Conservation (phyloP, 1,284 basidiomycete genomes). For the Phellinidium pouzarii region DNA sequence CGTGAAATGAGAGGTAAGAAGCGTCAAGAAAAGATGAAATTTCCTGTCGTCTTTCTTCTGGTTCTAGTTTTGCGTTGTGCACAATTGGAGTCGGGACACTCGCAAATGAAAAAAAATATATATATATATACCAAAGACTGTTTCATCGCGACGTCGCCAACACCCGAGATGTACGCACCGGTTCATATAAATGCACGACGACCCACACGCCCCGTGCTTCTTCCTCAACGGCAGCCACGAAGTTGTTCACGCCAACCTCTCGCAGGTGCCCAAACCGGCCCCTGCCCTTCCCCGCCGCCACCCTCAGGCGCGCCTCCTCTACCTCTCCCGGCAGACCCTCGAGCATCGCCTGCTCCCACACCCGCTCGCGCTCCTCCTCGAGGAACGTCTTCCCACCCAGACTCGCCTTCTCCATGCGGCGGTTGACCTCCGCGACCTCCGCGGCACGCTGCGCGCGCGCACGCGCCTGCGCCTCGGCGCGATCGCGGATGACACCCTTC, state of each 20-base stretch:
- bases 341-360: constrained; percentile 32
- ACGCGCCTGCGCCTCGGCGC: constrained; percentile 55
- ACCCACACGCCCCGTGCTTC: constrained; percentile 70
- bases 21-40: too few relatives aligned
- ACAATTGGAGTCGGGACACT: too few relatives aligned
- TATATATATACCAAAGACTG: too few relatives aligned
- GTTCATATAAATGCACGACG: constrained; percentile 77
- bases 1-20: too few relatives aligned
- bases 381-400: constrained; percentile 56
- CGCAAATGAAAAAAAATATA: too few relatives aligned
- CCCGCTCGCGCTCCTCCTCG: constrained; percentile 62
- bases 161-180: constrained; percentile 45
- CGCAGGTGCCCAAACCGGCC: constrained; percentile 74
- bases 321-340: constrained; percentile 36
- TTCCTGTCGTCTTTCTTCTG: too few relatives aligned
- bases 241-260: constrained; percentile 72
- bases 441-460: constrained; percentile 41
- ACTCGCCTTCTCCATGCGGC: constrained; percentile 49
- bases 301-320: constrained; percentile 28
- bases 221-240: constrained; percentile 67
- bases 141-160: too few relatives aligned
- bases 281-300: constrained; percentile 32
- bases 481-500: constrained; percentile 77
- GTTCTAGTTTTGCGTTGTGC: too few relatives aligned
- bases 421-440: constrained; percentile 44